Base-by-base conservation (phyloP, 179 eudicot species). In the Kewa caespitosa region DNA sequence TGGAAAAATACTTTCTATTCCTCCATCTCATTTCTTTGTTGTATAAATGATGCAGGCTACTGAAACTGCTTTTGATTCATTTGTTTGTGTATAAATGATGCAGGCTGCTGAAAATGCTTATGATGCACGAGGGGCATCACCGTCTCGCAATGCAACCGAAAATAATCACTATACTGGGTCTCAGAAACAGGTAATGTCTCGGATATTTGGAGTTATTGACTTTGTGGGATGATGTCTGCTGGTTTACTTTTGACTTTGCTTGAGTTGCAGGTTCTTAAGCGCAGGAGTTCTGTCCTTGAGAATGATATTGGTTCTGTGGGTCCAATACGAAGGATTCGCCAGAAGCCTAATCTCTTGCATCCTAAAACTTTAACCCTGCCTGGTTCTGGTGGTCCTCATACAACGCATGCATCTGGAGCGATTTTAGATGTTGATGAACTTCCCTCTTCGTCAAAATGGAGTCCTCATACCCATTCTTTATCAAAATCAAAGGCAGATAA, bases 241-340 rank as follows among this genome's bases (percentile, higher is more conserved):
- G 76, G 60, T 74, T 79, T 25, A 55, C 31, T 68, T 82, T 61
- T 66, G 59, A 31, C 38, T 57, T 33, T 52, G 64, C 28, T 41
- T 76, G 61, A 8, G n/a, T 83, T 74, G 27, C 87, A 95, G 99
- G 88, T 81, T 76, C 82, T 93, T 62, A 95, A 95, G 78, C 93
- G 97, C 42, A 86, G 98, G 81, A 89, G 96, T 82, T 84, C 92
- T 67, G 88, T 81, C 41, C 71, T 93, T 30, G 98, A 91, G 52
- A 94, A 85, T 83, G 93, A 90, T 81, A 82, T 88, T 64, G 97
- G 95, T n/a, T 82, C 91, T 36, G 84, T 81, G 73, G 97, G 97
- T 67, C 91, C 98, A 37, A 86, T 95, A 37, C 89, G 99, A 52
- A 89, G 96, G 81, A 91, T 88, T 63, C 89, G 99, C 18, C 98